Evolutionary conservation across 345 rosid species (phyloP).

Genomic region (Carallia pectinifolia): DNA sequence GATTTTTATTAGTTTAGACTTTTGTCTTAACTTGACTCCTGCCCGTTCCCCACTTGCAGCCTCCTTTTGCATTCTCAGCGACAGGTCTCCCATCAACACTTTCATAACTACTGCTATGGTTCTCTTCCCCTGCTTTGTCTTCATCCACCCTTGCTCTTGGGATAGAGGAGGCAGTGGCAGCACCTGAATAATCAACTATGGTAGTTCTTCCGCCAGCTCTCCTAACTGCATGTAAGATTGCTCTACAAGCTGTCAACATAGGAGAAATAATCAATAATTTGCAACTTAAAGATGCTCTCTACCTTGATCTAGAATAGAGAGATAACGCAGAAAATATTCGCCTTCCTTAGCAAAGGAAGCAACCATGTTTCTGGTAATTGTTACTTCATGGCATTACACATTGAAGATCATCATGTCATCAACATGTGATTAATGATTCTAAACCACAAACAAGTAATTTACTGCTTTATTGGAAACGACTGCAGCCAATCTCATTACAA

Average conservation of each 20-base stretch:
- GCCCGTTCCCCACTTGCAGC: neutral
- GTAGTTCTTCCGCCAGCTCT: conserved; percentile 31
- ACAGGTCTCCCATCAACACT: neutral
- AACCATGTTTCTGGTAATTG: neutral
- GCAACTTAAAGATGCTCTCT: neutral
- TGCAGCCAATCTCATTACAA: too few relatives aligned
- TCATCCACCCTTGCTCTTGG: conserved; percentile 16
- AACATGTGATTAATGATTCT: too few relatives aligned
- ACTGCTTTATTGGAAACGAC: too few relatives aligned
- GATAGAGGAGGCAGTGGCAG: conserved; percentile 28
- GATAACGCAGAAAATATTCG: neutral
- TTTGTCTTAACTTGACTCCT: neutral
- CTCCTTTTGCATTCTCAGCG: neutral
- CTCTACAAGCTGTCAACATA: conserved; percentile 33
- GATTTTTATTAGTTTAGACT: neutral
- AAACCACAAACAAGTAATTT: too few relatives aligned
- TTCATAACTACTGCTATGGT: neutral
- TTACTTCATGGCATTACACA: neutral
- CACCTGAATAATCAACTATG: conserved; percentile 21
- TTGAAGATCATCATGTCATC: neutral
- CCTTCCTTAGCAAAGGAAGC: neutral
- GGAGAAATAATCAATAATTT: neutral
- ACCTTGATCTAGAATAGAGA: neutral
- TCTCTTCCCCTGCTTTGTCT: neutral
- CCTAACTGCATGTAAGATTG: conserved; percentile 29